phyloP scores from a whole-genome alignment of 805 yeast genomes.

The Yarrowia sp. region DNA sequence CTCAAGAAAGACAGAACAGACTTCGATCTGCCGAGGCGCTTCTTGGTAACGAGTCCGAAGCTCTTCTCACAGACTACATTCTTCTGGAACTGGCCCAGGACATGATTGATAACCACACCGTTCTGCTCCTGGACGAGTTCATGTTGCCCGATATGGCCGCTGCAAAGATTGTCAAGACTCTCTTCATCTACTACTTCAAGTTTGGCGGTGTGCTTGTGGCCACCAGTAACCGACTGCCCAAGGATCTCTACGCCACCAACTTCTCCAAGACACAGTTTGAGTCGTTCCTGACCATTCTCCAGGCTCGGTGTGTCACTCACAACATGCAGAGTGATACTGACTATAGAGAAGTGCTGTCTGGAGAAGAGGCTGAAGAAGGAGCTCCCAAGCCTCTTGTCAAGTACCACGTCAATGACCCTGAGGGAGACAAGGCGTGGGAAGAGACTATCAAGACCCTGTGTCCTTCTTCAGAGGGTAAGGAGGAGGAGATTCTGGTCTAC shows the following conservation, averaged over 20 bases:
- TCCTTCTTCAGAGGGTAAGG: slow-evolving; percentile 21
- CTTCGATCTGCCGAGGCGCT: slow-evolving; percentile 45
- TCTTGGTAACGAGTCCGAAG: slow-evolving; percentile 44
- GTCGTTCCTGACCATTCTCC: slow-evolving; percentile 62
- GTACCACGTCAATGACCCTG: slow-evolving; percentile 27
- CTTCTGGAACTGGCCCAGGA: slow-evolving; percentile 71
- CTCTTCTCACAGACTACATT: slow-evolving; percentile 62
- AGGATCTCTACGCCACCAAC: slow-evolving; percentile 68
- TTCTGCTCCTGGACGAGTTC: slow-evolving; percentile 73
- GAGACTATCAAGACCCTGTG: slow-evolving; percentile 13
- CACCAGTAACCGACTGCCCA: slow-evolving; percentile 75
- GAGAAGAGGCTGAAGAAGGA: slow-evolving; percentile 41
- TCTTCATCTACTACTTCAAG: slow-evolving; percentile 73
- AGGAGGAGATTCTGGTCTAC: slow-evolving; percentile 57
- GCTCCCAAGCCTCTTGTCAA: slow-evolving; percentile 14
- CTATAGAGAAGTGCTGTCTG: slow-evolving; percentile 56
- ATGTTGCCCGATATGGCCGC: slow-evolving; percentile 80
- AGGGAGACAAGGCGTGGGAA: slow-evolving; percentile 30
- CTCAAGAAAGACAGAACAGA: slow-evolving; percentile 54
- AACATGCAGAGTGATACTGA: slow-evolving; percentile 69
- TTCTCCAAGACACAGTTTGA: slow-evolving; percentile 66
- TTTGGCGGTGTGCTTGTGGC: slow-evolving; percentile 79
- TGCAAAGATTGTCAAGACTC: slow-evolving; percentile 68
- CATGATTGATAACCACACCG: slow-evolving; percentile 63
- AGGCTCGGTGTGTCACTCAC: slow-evolving; percentile 63